These are phyloP conservation scores for Moniliophthora roreri DNA, from an alignment of 1,284 basidiomycete genomes.

Conservation along the genomic window DNA sequence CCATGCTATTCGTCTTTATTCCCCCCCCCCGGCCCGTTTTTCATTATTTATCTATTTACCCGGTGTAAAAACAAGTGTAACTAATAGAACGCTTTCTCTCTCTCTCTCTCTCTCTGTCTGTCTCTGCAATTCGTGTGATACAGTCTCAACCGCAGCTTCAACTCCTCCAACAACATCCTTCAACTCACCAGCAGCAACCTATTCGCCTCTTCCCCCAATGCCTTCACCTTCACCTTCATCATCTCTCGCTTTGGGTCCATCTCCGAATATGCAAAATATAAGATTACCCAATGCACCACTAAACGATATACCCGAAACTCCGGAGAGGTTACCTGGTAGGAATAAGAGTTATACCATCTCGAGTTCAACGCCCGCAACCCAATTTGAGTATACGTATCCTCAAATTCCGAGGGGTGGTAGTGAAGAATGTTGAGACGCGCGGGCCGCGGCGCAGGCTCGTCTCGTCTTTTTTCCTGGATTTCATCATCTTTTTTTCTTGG, in stretches of 20 bases:
- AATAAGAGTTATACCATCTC: constrained; percentile 5
- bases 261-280: too few relatives aligned
- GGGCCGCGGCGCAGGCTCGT: too few relatives aligned
- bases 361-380: background rate
- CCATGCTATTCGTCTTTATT: background rate
- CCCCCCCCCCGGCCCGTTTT: too few relatives aligned
- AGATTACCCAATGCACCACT: background rate
- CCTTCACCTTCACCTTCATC: background rate
- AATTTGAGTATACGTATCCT: background rate
- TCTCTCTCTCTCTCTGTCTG: background rate
- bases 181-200: background rate
- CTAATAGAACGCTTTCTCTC: background rate
- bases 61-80: constrained; percentile 6
- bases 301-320: background rate
- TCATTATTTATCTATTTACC: background rate
- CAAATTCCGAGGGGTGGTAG: too few relatives aligned
- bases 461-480: too few relatives aligned
- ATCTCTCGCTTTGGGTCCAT: too few relatives aligned
- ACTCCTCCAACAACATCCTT: background rate
- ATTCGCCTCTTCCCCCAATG: background rate
- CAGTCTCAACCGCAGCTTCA: background rate
- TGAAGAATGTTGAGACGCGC: too few relatives aligned
- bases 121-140: background rate
- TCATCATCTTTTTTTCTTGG: too few relatives aligned
- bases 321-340: background rate